Percentiles rank a stretch among this genome's conserved stretches.
phyloP scores from a whole-genome alignment of 1,284 basidiomycete species.

The Naganishia sp. region DNA sequence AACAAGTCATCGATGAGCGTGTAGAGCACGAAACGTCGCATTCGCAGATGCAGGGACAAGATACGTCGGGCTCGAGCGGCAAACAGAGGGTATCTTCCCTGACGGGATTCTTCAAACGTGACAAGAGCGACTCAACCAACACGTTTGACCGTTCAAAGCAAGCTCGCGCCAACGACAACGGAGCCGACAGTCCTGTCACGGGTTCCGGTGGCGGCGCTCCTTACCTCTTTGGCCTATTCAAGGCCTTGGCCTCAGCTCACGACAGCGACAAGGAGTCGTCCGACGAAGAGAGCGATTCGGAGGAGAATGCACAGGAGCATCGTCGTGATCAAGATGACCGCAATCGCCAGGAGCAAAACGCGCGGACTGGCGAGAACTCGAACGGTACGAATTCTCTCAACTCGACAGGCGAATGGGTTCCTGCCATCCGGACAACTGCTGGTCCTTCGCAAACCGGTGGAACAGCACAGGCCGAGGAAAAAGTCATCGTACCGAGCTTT shows the following conservation, averaged over 20 bases:
- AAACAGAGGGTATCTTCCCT: background rate
- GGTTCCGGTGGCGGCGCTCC: conserved; percentile 11
- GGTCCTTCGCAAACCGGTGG: background rate
- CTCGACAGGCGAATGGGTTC: conserved; percentile 27
- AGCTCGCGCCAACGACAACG: conserved; percentile 6
- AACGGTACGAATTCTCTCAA: background rate
- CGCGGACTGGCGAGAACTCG: background rate
- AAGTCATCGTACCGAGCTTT: conserved; percentile 30
- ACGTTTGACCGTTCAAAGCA: conserved; percentile 1
- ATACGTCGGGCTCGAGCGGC: background rate
- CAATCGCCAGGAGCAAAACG: conserved; percentile 4
- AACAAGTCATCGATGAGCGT: conserved; percentile 9
- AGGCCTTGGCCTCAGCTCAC: conserved; percentile 42
- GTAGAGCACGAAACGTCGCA: conserved; percentile 1
- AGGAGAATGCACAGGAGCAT: conserved; percentile 26
- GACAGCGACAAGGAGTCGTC: conserved; percentile 24
- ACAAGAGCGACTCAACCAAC: background rate
- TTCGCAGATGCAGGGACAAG: background rate
- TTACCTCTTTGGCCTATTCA: conserved; percentile 47
- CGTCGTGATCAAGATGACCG: conserved; percentile 2
- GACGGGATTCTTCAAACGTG: conserved; percentile 14
- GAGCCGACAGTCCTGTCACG: conserved; percentile 12
- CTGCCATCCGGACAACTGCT: conserved; percentile 7
- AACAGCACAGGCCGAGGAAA: conserved; percentile 5
- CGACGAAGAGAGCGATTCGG: conserved; percentile 24